Evolutionary conservation across 805 yeast species (phyloP).

Genomic region (Lipomyces lipofer): DNA sequence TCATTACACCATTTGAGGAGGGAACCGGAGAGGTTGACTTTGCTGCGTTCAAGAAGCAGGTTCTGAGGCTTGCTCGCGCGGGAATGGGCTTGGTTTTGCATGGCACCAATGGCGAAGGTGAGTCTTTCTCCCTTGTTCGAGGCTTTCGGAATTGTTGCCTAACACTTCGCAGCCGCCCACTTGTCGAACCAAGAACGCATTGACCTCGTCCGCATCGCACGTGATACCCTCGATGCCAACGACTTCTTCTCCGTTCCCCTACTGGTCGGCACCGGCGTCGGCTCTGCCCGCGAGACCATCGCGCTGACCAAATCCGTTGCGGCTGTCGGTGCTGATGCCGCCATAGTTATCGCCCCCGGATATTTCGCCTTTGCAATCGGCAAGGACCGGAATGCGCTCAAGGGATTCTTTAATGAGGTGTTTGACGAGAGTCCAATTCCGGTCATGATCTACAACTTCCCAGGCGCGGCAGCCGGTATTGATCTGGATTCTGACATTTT

Average conservation of each 20-base stretch:
- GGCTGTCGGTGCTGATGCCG: conserved; percentile 38
- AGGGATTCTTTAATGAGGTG: conserved; percentile 47
- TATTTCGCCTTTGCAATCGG: conserved; percentile 50
- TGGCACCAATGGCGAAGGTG: conserved; percentile 32
- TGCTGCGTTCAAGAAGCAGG: conserved; percentile 27
- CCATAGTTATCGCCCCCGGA: conserved; percentile 46
- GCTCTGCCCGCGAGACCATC: conserved; percentile 48
- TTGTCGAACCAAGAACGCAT: conserved; percentile 49
- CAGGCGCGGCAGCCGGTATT: conserved; percentile 50
- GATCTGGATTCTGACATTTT: conserved; percentile 44
- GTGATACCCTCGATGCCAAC: conserved; percentile 39
- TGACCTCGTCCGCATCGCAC: conserved; percentile 36
- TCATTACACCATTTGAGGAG: conserved; percentile 22
- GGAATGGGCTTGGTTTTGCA: conserved; percentile 32
- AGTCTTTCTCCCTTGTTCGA: no score
- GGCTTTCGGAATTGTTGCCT: no score
- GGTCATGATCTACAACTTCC: conserved; percentile 49
- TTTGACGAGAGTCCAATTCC: conserved; percentile 49
- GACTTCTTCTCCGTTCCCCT: conserved; percentile 46
- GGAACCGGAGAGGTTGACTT: conserved; percentile 23
- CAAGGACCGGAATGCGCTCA: conserved; percentile 47
- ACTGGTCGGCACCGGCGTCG: conserved; percentile 52
- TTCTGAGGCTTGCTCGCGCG: conserved; percentile 29
- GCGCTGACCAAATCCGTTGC: conserved; percentile 36
- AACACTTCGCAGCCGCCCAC: conserved; percentile 50